Evolutionary conservation across 352 stramenopile species (phyloP), one percentile per base, ranked within the genome.

Genomic region (Vaucheria bursata): DNA sequence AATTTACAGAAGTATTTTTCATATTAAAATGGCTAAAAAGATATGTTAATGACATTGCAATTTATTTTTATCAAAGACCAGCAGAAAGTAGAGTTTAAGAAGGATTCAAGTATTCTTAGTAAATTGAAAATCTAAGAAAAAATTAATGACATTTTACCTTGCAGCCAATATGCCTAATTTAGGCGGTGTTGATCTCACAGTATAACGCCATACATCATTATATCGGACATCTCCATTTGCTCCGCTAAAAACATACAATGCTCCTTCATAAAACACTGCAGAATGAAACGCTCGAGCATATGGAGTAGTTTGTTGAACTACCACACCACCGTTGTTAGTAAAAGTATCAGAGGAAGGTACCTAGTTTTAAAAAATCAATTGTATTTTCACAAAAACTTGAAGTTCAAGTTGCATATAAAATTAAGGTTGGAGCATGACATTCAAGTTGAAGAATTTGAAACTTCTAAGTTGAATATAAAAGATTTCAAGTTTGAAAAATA

Each of bases 201-300:
- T 36, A 69, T 74, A 82, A 36, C 77, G 70, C 77, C 71, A 79
- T 1, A 82, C 77, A 38, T 82, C 77, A 67, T 78, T 74, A 73
- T 80, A 82, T 12, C 77, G 69, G 32, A 79, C 50, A 29, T 80
- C 77, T 0, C 77, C 77, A 68, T 82, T 80, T 1, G 79, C 59
- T 25, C 79, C 75, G 52, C 75, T 81, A 66, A 84, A 84, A 4
- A 84, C 39, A 45, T 83, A 84, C 75, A 84, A 50, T 29, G 49
- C 66, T 32, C 79, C 79, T 37, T 74, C 37, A 67, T 83, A 69
- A 64, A 84, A 84, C 18, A 77, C 49, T 12, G 79, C 79, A 5
- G 64, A 77, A 77, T 84, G 79, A 31, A 84, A 84, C 6, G 75
- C 75, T 25, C 79, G 40, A 1, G 69, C 75, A n/a, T 70, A 72